A percentile compares a stretch with the other conserved stretches of the same genome.
Conservation (phyloP, 2,329 filamentous ascomycete species). For the Graphilbum fragrans region DNA sequence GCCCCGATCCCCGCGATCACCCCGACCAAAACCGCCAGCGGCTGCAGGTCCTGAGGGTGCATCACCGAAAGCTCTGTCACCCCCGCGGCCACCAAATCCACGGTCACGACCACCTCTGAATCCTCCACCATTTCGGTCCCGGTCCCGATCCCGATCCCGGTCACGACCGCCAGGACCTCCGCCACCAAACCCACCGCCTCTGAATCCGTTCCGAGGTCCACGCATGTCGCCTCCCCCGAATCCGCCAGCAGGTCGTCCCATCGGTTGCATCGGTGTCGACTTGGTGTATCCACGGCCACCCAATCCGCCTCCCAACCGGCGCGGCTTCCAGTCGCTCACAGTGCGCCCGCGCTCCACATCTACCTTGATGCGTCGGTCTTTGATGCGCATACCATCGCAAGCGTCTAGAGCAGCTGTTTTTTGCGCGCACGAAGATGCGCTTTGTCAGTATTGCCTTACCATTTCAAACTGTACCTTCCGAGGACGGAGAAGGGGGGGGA, state of each 20-base stretch:
- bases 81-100: constrained; percentile 27
- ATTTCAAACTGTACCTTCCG: constrained; percentile 23
- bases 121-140: constrained; percentile 1
- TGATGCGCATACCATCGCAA: constrained; percentile 82
- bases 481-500: constrained; percentile 19
- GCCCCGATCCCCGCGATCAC: constrained; percentile 9
- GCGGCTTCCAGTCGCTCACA: constrained; percentile 85
- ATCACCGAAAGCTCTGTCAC: constrained; percentile 19
- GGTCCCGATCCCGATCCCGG: constrained; percentile 23
- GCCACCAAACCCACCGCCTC: constrained; percentile 19
- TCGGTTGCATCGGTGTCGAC: constrained; percentile 57
- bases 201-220: constrained; percentile 16
- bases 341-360: constrained; percentile 95
- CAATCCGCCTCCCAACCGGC: constrained; percentile 80
- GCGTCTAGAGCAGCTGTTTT: constrained; percentile 76
- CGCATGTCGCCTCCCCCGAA: constrained; percentile 28
- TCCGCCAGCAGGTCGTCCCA: constrained; percentile 41
- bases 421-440: constrained; percentile 43
- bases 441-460: constrained; percentile 59
- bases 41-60: neutral
- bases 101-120: constrained; percentile 26
- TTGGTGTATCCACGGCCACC: constrained; percentile 92
- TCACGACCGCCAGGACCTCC: constrained; percentile 44
- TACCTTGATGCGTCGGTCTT: constrained; percentile 81
- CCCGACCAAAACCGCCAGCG: constrained; percentile 14